Conservation (phyloP, 805 yeast species). For the Scheffersomyces amazonensis region DNA sequence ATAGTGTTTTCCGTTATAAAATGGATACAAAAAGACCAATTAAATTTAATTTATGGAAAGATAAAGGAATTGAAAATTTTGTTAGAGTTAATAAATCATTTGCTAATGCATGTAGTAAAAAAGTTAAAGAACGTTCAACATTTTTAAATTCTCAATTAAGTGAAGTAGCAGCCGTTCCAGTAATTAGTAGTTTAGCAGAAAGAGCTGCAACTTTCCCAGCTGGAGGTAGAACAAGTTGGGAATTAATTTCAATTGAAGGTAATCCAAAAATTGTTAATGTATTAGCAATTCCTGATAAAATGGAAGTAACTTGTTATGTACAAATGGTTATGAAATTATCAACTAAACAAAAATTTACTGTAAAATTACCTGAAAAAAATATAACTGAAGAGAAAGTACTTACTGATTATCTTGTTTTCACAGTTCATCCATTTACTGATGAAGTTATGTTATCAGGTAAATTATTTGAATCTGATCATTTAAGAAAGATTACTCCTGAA, state of each 20-base stretch:
- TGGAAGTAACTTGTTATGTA: conserved; percentile 34
- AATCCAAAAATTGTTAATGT: conserved; percentile 73
- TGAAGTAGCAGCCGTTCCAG: conserved; percentile 32
- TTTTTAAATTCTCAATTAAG: conserved; percentile 43
- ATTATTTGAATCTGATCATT: conserved; percentile 35
- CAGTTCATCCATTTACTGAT: conserved; percentile 36
- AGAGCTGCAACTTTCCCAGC: conserved; percentile 48
- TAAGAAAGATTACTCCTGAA: conserved; percentile 38
- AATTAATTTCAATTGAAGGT: conserved; percentile 62
- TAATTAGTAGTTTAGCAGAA: conserved; percentile 25
- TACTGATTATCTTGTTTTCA: conserved; percentile 36
- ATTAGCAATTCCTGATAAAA: conserved; percentile 56
- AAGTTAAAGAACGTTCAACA: conserved; percentile 29
- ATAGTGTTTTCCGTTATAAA: conserved; percentile 46
- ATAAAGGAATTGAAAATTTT: conserved; percentile 73
- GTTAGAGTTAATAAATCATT: conserved; percentile 80
- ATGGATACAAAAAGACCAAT: conserved; percentile 41
- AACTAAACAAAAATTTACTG: conserved; percentile 35
- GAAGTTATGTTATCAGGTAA: conserved; percentile 40
- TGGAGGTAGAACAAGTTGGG: conserved; percentile 67
- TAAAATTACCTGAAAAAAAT: conserved; percentile 17
- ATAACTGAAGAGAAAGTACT: conserved; percentile 23
- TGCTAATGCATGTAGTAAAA: conserved; percentile 48
- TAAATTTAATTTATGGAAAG: conserved; percentile 79
- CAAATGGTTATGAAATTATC: conserved; percentile 37